phyloP scores from a whole-genome alignment of 192 early-diverging fungal species.

The Powellomyces hirtus region DNA sequence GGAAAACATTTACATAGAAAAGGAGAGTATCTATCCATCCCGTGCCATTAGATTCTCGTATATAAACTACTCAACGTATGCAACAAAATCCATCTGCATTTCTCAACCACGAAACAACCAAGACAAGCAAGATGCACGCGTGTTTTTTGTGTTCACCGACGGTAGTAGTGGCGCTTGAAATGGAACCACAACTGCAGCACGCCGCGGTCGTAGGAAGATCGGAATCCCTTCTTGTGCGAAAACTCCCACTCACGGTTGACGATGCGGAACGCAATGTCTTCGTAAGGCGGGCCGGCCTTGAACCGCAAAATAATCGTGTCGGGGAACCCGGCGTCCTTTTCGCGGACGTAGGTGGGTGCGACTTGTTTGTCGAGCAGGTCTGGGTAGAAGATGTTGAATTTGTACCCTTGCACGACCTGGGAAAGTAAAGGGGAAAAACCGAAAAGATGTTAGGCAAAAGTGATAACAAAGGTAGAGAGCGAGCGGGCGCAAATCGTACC shows the following conservation, averaged over 20 bases:
- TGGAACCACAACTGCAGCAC: constrained; percentile 52
- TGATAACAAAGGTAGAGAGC: neutral
- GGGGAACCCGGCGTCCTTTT: constrained; percentile 48
- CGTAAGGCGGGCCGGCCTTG: constrained; percentile 92
- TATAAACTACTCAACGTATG: no score
- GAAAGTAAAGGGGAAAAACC: constrained; percentile 13
- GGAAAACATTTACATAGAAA: no score
- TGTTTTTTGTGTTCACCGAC: no score
- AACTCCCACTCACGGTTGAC: constrained; percentile 97
- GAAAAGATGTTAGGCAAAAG: neutral
- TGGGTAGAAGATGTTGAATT: constrained; percentile 98
- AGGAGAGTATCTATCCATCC: no score
- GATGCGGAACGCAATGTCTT: constrained; percentile 96
- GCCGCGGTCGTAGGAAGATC: constrained; percentile 42
- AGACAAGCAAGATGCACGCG: no score
- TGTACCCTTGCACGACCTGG: constrained; percentile 91
- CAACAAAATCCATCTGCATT: no score
- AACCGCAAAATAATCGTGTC: constrained; percentile 90
- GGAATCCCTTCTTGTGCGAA: constrained; percentile 72
- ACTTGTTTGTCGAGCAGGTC: constrained; percentile 90
- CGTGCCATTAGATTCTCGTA: no score
- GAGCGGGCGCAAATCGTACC: constrained; percentile 24
- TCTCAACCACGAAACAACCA: no score
- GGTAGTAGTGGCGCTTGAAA: constrained; percentile 38
- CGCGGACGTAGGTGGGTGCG: constrained; percentile 87